These are phyloP conservation scores for Pelargonium australe DNA, from an alignment of 441 rosid genomes.

Conservation along the genomic window DNA sequence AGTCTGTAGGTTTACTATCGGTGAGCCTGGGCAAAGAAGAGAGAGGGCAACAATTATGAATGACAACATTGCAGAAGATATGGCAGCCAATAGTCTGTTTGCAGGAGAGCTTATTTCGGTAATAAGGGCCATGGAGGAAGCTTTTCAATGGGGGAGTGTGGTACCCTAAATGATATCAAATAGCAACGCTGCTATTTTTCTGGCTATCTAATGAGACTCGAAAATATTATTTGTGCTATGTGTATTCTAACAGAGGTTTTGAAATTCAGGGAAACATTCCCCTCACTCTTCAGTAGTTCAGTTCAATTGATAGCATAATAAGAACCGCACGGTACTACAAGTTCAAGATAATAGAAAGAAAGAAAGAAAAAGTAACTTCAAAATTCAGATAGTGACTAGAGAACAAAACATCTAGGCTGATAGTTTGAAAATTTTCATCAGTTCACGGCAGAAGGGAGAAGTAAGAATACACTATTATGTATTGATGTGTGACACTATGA, in stretches of 20 bases:
- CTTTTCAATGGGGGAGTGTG: constrained; percentile 22
- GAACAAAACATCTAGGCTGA: background rate
- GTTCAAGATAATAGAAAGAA: background rate
- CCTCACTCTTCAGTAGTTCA: too few relatives aligned
- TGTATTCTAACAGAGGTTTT: too few relatives aligned
- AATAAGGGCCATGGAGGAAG: constrained; percentile 42
- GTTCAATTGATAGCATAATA: too few relatives aligned
- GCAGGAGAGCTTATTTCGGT: constrained; percentile 29
- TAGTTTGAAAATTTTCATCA: too few relatives aligned
- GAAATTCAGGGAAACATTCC: too few relatives aligned
- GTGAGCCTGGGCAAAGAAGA: constrained; percentile 22
- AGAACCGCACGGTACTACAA: background rate
- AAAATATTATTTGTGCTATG: too few relatives aligned
- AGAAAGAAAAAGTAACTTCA: background rate
- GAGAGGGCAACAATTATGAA: constrained; percentile 2
- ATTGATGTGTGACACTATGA: background rate
- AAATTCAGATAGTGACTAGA: background rate
- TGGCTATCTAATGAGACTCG: too few relatives aligned
- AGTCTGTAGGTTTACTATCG: constrained; percentile 45
- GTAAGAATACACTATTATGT: background rate
- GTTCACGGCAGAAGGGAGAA: too few relatives aligned
- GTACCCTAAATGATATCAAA: background rate
- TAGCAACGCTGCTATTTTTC: too few relatives aligned
- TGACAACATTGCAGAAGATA: constrained; percentile 7
- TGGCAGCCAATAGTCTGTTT: constrained; percentile 21